Base-by-base conservation (phyloP, 1,284 basidiomycete genomes). In the Trametes pubescens region DNA sequence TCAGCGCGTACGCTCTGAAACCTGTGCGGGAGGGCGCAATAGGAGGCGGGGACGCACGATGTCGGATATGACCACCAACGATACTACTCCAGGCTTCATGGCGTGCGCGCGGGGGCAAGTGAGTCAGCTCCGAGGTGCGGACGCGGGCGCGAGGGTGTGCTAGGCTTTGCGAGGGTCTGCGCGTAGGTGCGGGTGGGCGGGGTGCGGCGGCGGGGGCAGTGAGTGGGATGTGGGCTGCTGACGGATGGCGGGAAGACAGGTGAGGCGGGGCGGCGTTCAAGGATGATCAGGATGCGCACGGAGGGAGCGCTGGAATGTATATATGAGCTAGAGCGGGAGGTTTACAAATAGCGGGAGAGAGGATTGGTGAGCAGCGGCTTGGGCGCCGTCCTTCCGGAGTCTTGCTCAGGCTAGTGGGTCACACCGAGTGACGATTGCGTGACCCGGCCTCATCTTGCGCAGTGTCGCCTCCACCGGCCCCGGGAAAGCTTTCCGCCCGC, bases 61-160 rank as follows among this genome's bases (percentile, higher is more conserved):
- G 78, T 92, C 91, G 61, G 86, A 90, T 73, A 92, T 84, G 71
- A 92, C 81, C 61, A 87, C 86, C 62, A 92, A 75, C 76, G 87
- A 89, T 63, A 92, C 81, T 61, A 80, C 72, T 62, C 85, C 83
- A 29, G 65, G 62, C 63, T 67, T 65, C 71, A 69, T 69, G 54
- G 49, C 48, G 59, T 52, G 54, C 59, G 53, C 56, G 59, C 59
- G 46, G 44, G 22, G 48, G 18, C 37, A 57, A 22, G 22, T 53
- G 51, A 51, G 51, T 47, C 35, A 47, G 35, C 52, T 66, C 55
- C 61, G 63, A 55, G 43, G 44, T 22, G 34, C 59, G 40, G 38
- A 29, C 52, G 57, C 47, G 44, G 35, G 57, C 55, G 59, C 48
- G 60, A 34, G 37, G 57, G 21, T 29, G 51, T 38, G 60, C 55